A percentile compares a stretch with the other conserved stretches of the same genome.
phyloP scores from a whole-genome alignment of 2,329 filamentous ascomycete genomes.

The Colletotrichum sp. region DNA sequence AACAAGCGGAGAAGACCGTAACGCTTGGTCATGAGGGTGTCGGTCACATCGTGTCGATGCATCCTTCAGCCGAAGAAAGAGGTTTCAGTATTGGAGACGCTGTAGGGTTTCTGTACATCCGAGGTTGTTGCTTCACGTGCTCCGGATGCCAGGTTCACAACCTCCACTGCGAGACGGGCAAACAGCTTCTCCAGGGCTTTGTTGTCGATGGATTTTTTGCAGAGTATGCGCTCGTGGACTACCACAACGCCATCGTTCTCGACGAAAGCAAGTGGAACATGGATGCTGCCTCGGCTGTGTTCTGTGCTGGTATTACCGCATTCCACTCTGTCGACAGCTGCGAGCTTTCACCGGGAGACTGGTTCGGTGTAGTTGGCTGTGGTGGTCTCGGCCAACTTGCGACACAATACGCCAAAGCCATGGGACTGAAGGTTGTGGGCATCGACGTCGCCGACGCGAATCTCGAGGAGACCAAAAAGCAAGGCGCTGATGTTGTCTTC shows the following conservation, averaged over 20 bases:
- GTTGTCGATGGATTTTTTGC: constrained; percentile 49
- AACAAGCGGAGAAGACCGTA: constrained; percentile 25
- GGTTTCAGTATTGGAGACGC: constrained; percentile 47
- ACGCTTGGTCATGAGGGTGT: constrained; percentile 51
- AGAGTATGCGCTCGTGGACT: constrained; percentile 51
- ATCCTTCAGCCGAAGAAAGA: constrained; percentile 36
- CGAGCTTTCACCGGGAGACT: constrained; percentile 38
- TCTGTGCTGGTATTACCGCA: constrained; percentile 56
- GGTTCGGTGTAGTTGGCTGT: constrained; percentile 47
- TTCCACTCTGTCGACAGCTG: constrained; percentile 44
- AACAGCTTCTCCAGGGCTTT: constrained; percentile 47
- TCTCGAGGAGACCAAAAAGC: constrained; percentile 40
- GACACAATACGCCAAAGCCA: constrained; percentile 50
- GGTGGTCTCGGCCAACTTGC: constrained; percentile 52
- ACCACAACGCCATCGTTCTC: constrained; percentile 46
- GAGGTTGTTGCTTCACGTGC: constrained; percentile 50
- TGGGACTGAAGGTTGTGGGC: constrained; percentile 46
- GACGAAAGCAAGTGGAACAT: constrained; percentile 38
- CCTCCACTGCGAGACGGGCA: constrained; percentile 40
- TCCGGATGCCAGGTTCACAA: constrained; percentile 51
- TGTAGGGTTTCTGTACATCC: constrained; percentile 51
- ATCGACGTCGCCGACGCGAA: constrained; percentile 49
- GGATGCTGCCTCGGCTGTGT: constrained; percentile 43
- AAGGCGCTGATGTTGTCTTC: constrained; percentile 46
- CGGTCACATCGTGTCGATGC: constrained; percentile 43